Conservation (phyloP, 2,329 filamentous ascomycete genomes). For the Aspergillus awamori region DNA sequence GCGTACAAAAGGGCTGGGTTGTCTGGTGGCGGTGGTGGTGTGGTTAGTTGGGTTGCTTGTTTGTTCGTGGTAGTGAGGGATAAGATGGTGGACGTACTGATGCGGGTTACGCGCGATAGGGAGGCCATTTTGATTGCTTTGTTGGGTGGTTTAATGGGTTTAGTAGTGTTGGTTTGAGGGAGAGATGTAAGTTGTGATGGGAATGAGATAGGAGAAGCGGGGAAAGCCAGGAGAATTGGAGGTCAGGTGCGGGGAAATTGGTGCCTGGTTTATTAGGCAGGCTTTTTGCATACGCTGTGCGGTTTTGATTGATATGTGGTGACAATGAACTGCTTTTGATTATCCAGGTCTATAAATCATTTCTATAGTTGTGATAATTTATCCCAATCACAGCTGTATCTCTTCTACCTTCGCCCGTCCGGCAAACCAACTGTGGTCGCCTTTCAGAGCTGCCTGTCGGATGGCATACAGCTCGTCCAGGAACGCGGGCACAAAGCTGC, state of each 20-base stretch:
- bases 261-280: background rate
- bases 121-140: constrained; percentile 21
- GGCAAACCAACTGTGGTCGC: constrained; percentile 39
- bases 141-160: background rate
- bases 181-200: background rate
- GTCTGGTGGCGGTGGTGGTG: constrained; percentile 28
- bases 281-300: background rate
- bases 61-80: background rate
- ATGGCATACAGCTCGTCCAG: constrained; percentile 68
- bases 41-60: constrained; percentile 14
- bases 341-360: background rate
- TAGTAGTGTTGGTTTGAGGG: background rate
- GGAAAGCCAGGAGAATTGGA: background rate
- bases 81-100: constrained; percentile 27
- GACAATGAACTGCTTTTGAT: background rate
- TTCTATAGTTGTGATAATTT: background rate
- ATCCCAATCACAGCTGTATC: constrained; percentile 27
- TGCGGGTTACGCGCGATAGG: constrained; percentile 27
- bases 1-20: constrained; percentile 53
- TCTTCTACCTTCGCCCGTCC: constrained; percentile 42
- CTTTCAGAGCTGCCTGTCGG: constrained; percentile 36
- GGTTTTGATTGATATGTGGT: background rate
- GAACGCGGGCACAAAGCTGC: constrained; percentile 83
- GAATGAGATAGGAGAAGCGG: background rate
- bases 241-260: constrained; percentile 4